phyloP scores from a whole-genome alignment of 1,284 basidiomycete species.

The Mixia osmundae region DNA sequence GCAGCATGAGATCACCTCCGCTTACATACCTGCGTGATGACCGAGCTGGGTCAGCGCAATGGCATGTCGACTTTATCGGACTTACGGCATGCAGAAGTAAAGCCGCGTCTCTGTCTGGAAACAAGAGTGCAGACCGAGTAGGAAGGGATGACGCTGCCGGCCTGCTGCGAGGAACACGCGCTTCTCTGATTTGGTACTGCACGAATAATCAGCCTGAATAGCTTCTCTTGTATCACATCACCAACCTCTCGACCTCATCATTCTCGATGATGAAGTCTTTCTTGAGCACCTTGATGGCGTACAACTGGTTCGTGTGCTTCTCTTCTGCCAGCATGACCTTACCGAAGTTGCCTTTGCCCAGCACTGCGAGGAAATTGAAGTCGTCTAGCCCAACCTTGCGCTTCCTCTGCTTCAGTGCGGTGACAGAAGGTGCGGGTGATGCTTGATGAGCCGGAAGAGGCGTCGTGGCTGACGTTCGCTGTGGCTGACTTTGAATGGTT shows the following conservation, averaged over 20 bases:
- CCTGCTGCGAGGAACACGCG: conserved; percentile 92
- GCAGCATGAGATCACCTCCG: conserved; percentile 56
- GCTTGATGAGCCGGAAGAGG: no score
- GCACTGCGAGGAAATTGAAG: conserved; percentile 95
- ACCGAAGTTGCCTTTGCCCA: conserved; percentile 98
- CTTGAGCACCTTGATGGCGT: conserved; percentile 99
- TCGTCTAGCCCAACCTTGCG: conserved; percentile 90
- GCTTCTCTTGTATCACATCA: background rate
- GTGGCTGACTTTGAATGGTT: no score
- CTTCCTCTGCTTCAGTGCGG: conserved; percentile 2
- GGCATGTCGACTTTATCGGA: background rate
- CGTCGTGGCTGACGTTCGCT: no score
- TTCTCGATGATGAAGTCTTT: conserved; percentile 99
- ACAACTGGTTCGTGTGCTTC: conserved; percentile 66
- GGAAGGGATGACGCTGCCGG: conserved; percentile 87
- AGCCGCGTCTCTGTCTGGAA: conserved; percentile 98
- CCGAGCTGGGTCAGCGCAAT: no score
- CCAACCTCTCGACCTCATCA: conserved; percentile 84
- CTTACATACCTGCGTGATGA: conserved; percentile 30
- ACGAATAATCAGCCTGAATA: background rate
- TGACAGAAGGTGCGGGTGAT: conserved; percentile 17
- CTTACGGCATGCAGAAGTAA: conserved; percentile 50
- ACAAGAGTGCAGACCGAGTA: conserved; percentile 89
- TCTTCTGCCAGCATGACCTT: conserved; percentile 99
- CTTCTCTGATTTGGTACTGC: conserved; percentile 93